A percentile compares a stretch with the other conserved stretches of the same genome.
These are phyloP conservation scores for Penicillium glabrum DNA, from an alignment of 2,329 filamentous ascomycete genomes.

Conservation along the genomic window DNA sequence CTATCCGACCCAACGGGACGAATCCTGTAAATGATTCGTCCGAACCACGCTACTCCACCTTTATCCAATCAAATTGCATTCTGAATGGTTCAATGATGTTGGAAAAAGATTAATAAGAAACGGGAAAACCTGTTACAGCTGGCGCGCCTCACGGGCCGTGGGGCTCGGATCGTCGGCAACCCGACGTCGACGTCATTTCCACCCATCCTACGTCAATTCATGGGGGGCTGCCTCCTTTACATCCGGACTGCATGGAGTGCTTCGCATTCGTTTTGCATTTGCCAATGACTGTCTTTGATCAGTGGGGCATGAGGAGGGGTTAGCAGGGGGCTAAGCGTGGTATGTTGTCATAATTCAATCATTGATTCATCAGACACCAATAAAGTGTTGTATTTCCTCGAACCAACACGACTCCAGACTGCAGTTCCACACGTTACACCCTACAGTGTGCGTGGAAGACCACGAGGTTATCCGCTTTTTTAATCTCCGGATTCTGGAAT, in stretches of 20 bases:
- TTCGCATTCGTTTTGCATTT: neutral
- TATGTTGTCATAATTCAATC: conserved; percentile 1
- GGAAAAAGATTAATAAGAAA: neutral
- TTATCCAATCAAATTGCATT: neutral
- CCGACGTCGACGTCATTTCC: conserved; percentile 13
- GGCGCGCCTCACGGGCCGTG: neutral
- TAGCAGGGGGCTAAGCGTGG: neutral
- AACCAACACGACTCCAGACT: neutral
- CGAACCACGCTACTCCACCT: neutral
- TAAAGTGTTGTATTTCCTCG: neutral
- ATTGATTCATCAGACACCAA: neutral
- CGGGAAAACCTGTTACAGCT: conserved; percentile 13
- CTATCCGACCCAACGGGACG: neutral
- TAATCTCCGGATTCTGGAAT: neutral
- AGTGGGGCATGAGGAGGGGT: neutral
- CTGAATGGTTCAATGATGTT: conserved; percentile 3
- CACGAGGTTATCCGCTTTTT: neutral
- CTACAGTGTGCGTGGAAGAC: neutral
- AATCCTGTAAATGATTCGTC: neutral
- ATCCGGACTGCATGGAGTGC: neutral
- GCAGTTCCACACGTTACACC: neutral
- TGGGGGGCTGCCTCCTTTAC: neutral
- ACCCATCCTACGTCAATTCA: conserved; percentile 11
- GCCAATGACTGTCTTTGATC: neutral
- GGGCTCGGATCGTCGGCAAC: conserved; percentile 8